phyloP scores from a whole-genome alignment of 495 filamentous ascomycete species.

The Letharia lupina region DNA sequence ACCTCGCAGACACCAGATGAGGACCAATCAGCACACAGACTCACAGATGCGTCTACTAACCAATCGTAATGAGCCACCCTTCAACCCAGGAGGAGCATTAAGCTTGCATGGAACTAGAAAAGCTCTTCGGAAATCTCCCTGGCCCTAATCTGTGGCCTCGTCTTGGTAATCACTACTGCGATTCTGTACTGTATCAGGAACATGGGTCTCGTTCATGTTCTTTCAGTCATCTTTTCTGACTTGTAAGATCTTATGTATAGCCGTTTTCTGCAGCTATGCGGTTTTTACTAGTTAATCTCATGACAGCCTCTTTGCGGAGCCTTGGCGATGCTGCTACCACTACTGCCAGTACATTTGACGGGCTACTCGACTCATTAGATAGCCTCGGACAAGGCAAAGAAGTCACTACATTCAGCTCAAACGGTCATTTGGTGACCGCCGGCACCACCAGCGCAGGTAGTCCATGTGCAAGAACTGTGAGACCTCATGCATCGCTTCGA shows the following conservation, averaged over 20 bases:
- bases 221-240: background rate
- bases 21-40: no score
- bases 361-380: background rate
- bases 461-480: background rate
- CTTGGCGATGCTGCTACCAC: background rate
- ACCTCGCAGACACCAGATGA: no score
- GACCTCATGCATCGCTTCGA: background rate
- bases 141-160: no score
- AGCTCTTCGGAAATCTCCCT: no score
- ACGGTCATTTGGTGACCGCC: background rate
- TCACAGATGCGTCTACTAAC: no score
- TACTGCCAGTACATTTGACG: background rate
- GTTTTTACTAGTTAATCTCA: background rate
- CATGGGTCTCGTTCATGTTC: no score
- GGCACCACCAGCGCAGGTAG: background rate
- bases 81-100: no score
- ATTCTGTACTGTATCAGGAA: no score
- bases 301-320: background rate
- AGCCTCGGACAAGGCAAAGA: background rate
- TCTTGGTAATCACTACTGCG: no score
- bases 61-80: no score
- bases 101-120: no score
- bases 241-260: background rate
- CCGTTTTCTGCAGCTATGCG: background rate
- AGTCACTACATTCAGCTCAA: background rate